Conservation (phyloP, 2,329 filamentous ascomycete species). For the Colletotrichum kahawae region DNA sequence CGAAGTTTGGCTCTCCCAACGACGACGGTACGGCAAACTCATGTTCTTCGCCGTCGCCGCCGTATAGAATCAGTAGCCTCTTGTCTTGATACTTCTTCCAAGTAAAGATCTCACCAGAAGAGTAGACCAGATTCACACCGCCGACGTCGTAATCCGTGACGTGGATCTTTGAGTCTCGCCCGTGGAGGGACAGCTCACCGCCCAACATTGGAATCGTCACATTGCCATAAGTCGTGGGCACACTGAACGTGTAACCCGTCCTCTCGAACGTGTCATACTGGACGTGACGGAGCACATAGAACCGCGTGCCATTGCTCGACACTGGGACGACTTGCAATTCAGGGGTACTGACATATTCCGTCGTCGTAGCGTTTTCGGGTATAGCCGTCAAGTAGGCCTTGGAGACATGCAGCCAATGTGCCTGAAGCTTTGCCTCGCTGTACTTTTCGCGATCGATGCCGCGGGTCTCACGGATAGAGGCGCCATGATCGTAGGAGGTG, state of each 20-base stretch:
- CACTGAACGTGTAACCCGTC: conserved; percentile 63
- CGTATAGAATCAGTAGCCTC: conserved; percentile 65
- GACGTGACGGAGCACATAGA: conserved; percentile 67
- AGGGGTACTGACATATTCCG: neutral
- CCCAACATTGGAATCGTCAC: conserved; percentile 61
- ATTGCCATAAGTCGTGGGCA: conserved; percentile 57
- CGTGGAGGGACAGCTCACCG: conserved; percentile 57
- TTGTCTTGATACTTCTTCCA: conserved; percentile 65
- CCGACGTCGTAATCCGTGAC: conserved; percentile 68
- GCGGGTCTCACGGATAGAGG: conserved; percentile 66
- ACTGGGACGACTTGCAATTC: neutral
- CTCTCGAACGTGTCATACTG: conserved; percentile 61
- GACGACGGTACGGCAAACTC: conserved; percentile 54
- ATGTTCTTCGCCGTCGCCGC: conserved; percentile 61
- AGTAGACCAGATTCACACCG: conserved; percentile 64
- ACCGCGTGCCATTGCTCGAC: conserved; percentile 61
- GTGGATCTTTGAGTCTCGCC: conserved; percentile 67
- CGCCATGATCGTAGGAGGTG: conserved; percentile 54
- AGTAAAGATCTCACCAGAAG: conserved; percentile 69
- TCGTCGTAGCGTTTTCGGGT: neutral
- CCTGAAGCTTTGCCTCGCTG: conserved; percentile 73
- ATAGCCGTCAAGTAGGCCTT: neutral
- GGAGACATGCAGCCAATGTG: conserved; percentile 26
- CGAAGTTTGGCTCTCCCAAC: neutral
- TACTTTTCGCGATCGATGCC: conserved; percentile 73